Conservation (phyloP, 768 basidiomycete species). For the Suillus paluster region DNA sequence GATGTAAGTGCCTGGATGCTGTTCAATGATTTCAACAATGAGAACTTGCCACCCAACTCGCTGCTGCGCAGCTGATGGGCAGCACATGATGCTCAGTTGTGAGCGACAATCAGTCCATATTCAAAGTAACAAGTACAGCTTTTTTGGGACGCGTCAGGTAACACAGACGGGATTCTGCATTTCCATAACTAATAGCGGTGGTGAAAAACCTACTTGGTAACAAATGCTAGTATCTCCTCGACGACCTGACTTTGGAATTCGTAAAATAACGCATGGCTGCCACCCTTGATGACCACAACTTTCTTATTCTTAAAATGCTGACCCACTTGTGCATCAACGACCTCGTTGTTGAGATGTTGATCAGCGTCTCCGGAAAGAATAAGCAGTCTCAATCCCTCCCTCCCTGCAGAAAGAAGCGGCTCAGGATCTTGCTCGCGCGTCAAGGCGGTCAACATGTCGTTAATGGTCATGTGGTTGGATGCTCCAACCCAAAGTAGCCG, state of each 20-base stretch:
- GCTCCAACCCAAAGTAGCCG: background rate
- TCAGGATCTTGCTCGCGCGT: background rate
- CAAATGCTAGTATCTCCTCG: background rate
- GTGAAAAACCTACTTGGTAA: background rate
- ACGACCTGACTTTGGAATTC: background rate
- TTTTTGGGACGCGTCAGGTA: background rate
- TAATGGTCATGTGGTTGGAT: background rate
- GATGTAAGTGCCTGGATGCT: background rate
- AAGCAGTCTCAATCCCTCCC: background rate
- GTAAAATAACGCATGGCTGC: background rate
- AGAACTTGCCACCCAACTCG: background rate
- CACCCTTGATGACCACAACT: conserved; percentile 1
- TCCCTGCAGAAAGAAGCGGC: background rate
- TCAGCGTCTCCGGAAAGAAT: background rate
- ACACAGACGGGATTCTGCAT: background rate
- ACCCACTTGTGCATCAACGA: background rate
- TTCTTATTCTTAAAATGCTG: background rate
- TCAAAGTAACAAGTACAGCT: background rate
- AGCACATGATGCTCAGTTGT: background rate
- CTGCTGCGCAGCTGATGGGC: no score
- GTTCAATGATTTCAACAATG: background rate
- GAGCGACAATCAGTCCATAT: background rate
- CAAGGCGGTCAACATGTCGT: background rate
- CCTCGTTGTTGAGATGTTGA: background rate
- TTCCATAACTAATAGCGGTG: background rate